Base-by-base conservation (phyloP, 345 rosid species). In the Geranium rotundifolium region DNA sequence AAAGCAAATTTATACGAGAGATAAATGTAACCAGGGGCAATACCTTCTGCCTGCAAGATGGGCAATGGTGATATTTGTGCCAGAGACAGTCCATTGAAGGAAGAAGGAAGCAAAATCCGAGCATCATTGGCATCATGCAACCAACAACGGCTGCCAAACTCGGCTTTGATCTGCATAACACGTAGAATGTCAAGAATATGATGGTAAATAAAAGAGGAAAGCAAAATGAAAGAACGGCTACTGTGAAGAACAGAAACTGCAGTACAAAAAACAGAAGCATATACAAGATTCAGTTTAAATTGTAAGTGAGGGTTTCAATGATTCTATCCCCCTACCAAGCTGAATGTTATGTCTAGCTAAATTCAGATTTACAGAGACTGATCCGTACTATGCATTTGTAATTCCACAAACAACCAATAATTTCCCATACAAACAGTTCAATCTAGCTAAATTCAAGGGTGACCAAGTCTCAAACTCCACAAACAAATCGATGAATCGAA, bases 31-130 rank as follows among this genome's bases (percentile, higher is more conserved):
- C 3, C 16, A 59, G 41, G 41, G 41, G 41, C 0, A 8, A 34
- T 31, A 82, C 97, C 85, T 87, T 84, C 63, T 82, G 79, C 10
- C 69, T 76, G 81, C 99, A 93, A 65, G 71, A 69, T 13, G 95
- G 97, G 75, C 99, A 93, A 65, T 86, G 75, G 71, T 93, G 99
- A 73, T 90, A 82, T 66, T 93, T 93, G 78, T 86, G 92, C 99
- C 97, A 90, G 64, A 93, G 99, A 74, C 97, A 90, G 71, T 88
- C 96, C 95, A 84, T 85, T 56, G 97, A 86, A 67, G 97, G 97
- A 73, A 87, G 85, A 29, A 93, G 95, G 67, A 90, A 93, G 81
- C 99, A 93, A 58, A 73, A 56, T 34, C 97, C 99, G 60, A 93
- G 96, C 86, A 84, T 80, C 69, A 90, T 68, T 23, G 27, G 27